These are phyloP conservation scores for Zoysia pacifica DNA, from an alignment of 176 grass and related monocot genomes.

Conservation along the genomic window DNA sequence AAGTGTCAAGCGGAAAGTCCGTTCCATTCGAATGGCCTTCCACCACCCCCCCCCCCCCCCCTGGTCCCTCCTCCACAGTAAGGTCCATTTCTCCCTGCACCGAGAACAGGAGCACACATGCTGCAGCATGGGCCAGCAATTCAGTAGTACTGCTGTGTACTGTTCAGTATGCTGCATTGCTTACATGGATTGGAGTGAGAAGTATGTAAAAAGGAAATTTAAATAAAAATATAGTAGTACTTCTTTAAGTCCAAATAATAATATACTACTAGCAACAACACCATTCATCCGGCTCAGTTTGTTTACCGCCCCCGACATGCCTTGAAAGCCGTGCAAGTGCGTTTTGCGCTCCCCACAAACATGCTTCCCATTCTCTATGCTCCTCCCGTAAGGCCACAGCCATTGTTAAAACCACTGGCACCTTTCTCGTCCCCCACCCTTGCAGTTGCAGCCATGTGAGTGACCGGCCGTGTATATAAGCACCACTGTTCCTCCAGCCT, in stretches of 20 bases:
- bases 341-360: slow-evolving; percentile 71
- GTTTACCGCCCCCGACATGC: slow-evolving; percentile 30
- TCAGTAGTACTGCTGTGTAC: not conserved
- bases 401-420: slow-evolving; percentile 40
- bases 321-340: slow-evolving; percentile 51
- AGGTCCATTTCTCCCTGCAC: slow-evolving; percentile 45
- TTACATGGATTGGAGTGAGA: no score
- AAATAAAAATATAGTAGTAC: no score
- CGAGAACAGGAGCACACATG: slow-evolving; percentile 32
- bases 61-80: slow-evolving; percentile 13
- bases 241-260: no score
- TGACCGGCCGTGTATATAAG: slow-evolving; percentile 35
- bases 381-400: not conserved
- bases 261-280: not conserved
- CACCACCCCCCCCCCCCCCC: no score
- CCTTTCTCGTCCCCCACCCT: slow-evolving; percentile 14
- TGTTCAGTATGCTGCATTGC: not conserved
- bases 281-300: not conserved
- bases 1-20: slow-evolving; percentile 50
- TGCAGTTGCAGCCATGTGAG: slow-evolving; percentile 32
- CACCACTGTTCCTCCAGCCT: slow-evolving; percentile 24
- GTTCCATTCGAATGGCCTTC: slow-evolving; percentile 29
- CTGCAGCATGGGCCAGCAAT: slow-evolving; percentile 27
- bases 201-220: no score
- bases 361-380: slow-evolving; percentile 49